Conservation (phyloP, 768 basidiomycete genomes). For the Tylopilus plumbeoviolaceoides region DNA sequence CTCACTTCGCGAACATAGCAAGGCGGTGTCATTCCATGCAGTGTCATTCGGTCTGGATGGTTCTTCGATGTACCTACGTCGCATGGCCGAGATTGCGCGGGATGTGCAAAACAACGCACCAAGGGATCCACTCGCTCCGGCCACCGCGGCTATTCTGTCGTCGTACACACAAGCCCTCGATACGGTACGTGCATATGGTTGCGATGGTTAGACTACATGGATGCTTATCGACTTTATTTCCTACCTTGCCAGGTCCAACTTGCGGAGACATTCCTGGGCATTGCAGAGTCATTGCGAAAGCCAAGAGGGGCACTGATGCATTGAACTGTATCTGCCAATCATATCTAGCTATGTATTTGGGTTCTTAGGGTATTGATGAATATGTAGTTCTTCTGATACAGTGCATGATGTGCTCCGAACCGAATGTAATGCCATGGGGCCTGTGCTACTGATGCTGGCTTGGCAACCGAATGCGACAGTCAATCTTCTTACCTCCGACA, state of each 20-base stretch:
- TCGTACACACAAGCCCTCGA: conserved; percentile 49
- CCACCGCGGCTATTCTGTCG: conserved; percentile 34
- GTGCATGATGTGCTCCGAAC: too few relatives aligned
- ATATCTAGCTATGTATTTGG: too few relatives aligned
- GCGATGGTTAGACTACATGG: too few relatives aligned
- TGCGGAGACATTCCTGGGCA: conserved; percentile 53
- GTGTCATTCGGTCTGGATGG: conserved; percentile 48
- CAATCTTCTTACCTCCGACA: too few relatives aligned
- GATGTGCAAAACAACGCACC: conserved; percentile 45
- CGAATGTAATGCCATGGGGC: too few relatives aligned
- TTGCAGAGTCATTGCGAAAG: conserved; percentile 55
- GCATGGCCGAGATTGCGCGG: conserved; percentile 51
- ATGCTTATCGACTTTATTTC: neutral
- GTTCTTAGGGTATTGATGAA: too few relatives aligned
- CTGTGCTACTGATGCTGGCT: too few relatives aligned
- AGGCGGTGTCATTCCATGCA: conserved; percentile 53
- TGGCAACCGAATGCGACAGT: too few relatives aligned
- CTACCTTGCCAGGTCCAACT: conserved; percentile 40
- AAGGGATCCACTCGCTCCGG: conserved; percentile 35
- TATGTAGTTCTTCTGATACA: too few relatives aligned
- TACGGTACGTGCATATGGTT: conserved; percentile 32
- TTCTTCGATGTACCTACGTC: conserved; percentile 29
- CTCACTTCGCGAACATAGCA: conserved; percentile 30
- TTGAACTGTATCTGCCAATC: too few relatives aligned
- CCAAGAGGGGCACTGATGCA: conserved; percentile 48